phyloP scores from a whole-genome alignment of 2,329 filamentous ascomycete genomes.

The Sclerotinia spermophila region DNA sequence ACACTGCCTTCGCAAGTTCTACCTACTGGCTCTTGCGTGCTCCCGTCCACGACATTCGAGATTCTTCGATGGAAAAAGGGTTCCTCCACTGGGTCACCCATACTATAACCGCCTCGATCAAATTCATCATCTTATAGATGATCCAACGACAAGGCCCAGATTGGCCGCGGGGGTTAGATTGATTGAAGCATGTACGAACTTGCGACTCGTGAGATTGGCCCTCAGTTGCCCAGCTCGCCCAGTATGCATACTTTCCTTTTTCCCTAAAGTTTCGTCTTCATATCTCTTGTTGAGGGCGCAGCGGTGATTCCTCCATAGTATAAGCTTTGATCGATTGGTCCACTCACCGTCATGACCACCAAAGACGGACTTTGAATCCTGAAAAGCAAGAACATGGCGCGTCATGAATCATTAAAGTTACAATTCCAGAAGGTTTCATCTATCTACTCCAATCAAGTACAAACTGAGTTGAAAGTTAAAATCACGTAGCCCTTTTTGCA shows the following conservation, averaged over 20 bases:
- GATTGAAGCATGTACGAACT: neutral
- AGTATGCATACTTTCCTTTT: neutral
- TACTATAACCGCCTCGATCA: neutral
- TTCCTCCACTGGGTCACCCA: slow-evolving; percentile 8
- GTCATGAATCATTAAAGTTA: neutral
- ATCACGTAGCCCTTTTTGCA: neutral
- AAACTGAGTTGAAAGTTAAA: neutral
- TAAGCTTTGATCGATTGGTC: slow-evolving; percentile 3
- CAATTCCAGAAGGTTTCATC: slow-evolving; percentile 1
- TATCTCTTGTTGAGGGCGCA: slow-evolving; percentile 15
- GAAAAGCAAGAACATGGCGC: neutral
- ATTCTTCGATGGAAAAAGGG: neutral
- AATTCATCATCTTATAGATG: neutral
- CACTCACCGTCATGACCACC: slow-evolving; percentile 1
- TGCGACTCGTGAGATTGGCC: neutral
- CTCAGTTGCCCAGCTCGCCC: neutral
- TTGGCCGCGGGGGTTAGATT: slow-evolving; percentile 1
- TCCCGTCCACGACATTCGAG: neutral
- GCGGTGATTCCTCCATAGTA: slow-evolving; percentile 2
- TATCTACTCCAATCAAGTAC: slow-evolving; percentile 1
- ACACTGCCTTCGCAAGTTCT: slow-evolving; percentile 11
- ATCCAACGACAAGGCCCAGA: neutral
- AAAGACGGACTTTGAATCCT: neutral
- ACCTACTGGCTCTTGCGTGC: slow-evolving; percentile 10
- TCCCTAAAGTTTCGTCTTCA: neutral